Evolutionary conservation across 371 early-diverging fungal genomes (phyloP).

Genomic region (Mucor velutinosus): DNA sequence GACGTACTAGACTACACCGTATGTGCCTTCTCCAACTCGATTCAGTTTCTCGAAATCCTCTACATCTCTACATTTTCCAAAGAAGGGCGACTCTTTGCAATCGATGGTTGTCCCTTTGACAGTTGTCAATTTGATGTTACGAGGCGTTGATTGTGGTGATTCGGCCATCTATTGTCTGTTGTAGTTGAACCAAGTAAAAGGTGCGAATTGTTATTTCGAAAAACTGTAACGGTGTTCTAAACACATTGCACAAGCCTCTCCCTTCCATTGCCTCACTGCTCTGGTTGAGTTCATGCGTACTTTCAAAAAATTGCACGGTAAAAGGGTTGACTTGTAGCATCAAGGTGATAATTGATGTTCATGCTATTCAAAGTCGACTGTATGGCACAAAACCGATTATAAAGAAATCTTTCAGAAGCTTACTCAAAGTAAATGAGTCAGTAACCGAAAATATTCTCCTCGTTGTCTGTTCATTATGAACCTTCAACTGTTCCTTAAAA

Average conservation of each 20-base stretch:
- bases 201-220: neutral
- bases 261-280: neutral
- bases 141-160: slow-evolving; percentile 5
- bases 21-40: slow-evolving; percentile 80
- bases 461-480: too few species aligned
- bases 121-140: slow-evolving; percentile 21
- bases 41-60: slow-evolving; percentile 72
- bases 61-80: slow-evolving; percentile 64
- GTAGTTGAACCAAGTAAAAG: neutral
- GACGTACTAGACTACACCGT: slow-evolving; percentile 86
- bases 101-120: slow-evolving; percentile 30
- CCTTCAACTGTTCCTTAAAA: too few species aligned
- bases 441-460: too few species aligned
- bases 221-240: slow-evolving; percentile 1
- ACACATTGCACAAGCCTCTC: neutral
- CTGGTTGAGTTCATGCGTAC: neutral
- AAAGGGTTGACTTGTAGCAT: too few species aligned
- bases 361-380: too few species aligned
- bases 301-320: neutral
- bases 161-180: slow-evolving; percentile 4
- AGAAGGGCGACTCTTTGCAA: slow-evolving; percentile 43
- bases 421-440: too few species aligned
- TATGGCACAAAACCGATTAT: too few species aligned
- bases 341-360: too few species aligned
- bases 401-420: too few species aligned